Conservation (phyloP, 2,329 filamentous ascomycete species). For the Pseudocercospora pini-densiflorae region DNA sequence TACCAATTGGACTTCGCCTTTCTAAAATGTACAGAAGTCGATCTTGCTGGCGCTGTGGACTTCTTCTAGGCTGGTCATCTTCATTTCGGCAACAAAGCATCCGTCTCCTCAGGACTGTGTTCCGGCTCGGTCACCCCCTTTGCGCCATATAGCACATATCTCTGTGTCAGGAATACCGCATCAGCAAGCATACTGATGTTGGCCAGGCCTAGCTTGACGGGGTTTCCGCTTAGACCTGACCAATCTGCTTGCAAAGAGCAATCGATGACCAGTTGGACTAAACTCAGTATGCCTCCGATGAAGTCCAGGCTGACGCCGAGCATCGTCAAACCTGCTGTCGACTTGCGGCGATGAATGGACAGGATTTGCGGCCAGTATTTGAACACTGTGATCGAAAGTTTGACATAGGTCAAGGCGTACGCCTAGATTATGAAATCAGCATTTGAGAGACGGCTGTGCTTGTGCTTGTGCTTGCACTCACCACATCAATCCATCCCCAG, state of each 20-base stretch:
- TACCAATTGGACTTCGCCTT: conserved; percentile 18
- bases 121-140: background rate
- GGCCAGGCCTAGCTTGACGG: conserved; percentile 83
- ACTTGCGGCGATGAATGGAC: conserved; percentile 81
- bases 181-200: conserved; percentile 88
- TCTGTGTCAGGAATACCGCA: conserved; percentile 77
- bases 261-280: conserved; percentile 82
- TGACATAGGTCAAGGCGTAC: conserved; percentile 80
- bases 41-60: background rate
- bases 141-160: conserved; percentile 63
- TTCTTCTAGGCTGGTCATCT: too few relatives aligned
- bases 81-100: background rate
- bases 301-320: conserved; percentile 80
- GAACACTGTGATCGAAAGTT: conserved; percentile 82
- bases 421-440: conserved; percentile 45
- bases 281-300: conserved; percentile 76
- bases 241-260: conserved; percentile 83
- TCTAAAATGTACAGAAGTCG: conserved; percentile 2
- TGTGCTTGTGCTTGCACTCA: conserved; percentile 39
- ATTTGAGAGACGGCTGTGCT: background rate
- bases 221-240: conserved; percentile 89
- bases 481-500: conserved; percentile 67
- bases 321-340: conserved; percentile 75
- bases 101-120: background rate
- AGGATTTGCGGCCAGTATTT: conserved; percentile 91